Percentiles rank a stretch among this genome's conserved stretches.
phyloP scores from a whole-genome alignment of 2,329 filamentous ascomycete genomes.

The Hirsutella minnesotensis region DNA sequence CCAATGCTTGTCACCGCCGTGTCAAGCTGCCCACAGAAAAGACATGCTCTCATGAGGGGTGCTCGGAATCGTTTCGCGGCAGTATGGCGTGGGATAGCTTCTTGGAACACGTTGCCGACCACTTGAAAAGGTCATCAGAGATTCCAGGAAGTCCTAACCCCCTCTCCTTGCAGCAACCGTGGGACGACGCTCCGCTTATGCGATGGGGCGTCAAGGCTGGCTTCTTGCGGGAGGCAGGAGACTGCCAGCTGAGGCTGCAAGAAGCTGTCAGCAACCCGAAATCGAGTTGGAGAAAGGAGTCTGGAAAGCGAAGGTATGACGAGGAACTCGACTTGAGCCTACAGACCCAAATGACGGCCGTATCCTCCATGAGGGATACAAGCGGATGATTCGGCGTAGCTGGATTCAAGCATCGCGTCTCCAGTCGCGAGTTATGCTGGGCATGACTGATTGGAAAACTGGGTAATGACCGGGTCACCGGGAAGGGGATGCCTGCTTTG shows the following conservation, averaged over 20 bases:
- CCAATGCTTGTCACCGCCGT: conserved; percentile 44
- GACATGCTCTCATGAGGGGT: conserved; percentile 50
- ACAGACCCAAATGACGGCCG: background rate
- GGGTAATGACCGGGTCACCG: too few species aligned
- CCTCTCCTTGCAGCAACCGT: background rate
- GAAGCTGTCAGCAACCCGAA: background rate
- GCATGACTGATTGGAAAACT: too few species aligned
- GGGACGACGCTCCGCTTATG: background rate
- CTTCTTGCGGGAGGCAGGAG: background rate
- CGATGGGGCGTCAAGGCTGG: background rate
- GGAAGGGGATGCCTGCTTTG: too few species aligned
- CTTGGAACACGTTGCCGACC: conserved; percentile 79
- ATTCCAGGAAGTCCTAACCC: background rate
- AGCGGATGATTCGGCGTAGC: too few species aligned
- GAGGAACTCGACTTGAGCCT: background rate
- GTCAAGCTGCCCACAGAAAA: conserved; percentile 50
- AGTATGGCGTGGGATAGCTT: conserved; percentile 61
- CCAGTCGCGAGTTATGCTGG: too few species aligned
- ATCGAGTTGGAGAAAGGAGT: background rate
- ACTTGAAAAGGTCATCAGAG: conserved; percentile 46
- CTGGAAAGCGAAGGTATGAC: background rate
- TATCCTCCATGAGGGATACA: too few species aligned
- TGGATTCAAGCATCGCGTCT: too few species aligned
- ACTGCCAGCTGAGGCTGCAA: background rate
- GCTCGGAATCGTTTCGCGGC: conserved; percentile 45